Evolutionary conservation across 2,329 filamentous ascomycete genomes (phyloP).

Genomic region (Xylariaceae sp.): DNA sequence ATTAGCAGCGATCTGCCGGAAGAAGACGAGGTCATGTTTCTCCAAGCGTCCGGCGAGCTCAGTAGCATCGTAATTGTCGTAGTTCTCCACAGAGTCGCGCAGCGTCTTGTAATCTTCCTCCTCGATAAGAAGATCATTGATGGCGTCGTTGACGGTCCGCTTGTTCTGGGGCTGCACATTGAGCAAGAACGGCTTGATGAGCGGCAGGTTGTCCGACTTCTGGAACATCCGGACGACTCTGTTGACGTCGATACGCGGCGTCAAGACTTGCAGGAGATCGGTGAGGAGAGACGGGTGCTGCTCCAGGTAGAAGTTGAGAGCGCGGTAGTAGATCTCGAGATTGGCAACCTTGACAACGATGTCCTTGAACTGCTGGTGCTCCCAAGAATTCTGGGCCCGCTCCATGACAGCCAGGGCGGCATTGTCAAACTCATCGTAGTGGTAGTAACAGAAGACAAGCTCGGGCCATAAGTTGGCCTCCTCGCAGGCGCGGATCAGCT

Average conservation of each 20-base stretch:
- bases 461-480: constrained; percentile 96
- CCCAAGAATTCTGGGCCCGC: constrained; percentile 94
- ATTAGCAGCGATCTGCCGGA: constrained; percentile 94
- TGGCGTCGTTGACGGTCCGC: constrained; percentile 93
- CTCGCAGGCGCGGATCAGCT: constrained; percentile 90
- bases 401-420: constrained; percentile 97
- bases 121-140: constrained; percentile 95
- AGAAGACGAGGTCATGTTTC: constrained; percentile 97
- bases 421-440: constrained; percentile 98
- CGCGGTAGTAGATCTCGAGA: constrained; percentile 97
- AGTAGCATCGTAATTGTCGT: constrained; percentile 97
- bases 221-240: constrained; percentile 99
- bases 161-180: constrained; percentile 98
- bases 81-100: constrained; percentile 94
- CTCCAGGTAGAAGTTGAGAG: constrained; percentile 94
- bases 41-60: constrained; percentile 88
- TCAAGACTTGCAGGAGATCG: constrained; percentile 87
- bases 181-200: constrained; percentile 98
- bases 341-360: constrained; percentile 97
- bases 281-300: constrained; percentile 93
- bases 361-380: constrained; percentile 99
- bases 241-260: constrained; percentile 94
- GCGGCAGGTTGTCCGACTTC: constrained; percentile 93
- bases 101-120: constrained; percentile 99
- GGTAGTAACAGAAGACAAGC: constrained; percentile 94